These are phyloP conservation scores for Agrocybe chaxingu DNA, from an alignment of 768 basidiomycete genomes.

Conservation along the genomic window DNA sequence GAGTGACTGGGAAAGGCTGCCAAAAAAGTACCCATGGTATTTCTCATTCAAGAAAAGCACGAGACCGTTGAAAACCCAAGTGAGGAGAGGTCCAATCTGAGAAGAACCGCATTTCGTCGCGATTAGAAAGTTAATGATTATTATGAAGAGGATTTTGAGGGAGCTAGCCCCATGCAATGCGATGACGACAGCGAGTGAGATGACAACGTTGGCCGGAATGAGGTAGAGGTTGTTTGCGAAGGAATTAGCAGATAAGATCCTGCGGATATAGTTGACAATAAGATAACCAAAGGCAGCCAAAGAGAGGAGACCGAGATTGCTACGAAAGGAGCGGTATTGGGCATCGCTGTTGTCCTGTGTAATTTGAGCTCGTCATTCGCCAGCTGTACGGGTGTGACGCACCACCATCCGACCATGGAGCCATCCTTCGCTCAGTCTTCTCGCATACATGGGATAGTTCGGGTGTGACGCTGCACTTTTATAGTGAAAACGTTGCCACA, in stretches of 20 bases:
- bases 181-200: slow-evolving; percentile 62
- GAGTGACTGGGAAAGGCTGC: slow-evolving; percentile 49
- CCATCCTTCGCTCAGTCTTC: slow-evolving; percentile 72
- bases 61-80: slow-evolving; percentile 76
- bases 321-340: slow-evolving; percentile 87
- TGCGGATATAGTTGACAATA: slow-evolving; percentile 46
- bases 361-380: slow-evolving; percentile 1
- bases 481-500: neutral
- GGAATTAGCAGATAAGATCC: slow-evolving; percentile 21
- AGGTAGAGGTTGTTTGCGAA: slow-evolving; percentile 26
- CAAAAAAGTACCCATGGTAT: slow-evolving; percentile 71
- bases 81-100: slow-evolving; percentile 45
- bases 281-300: slow-evolving; percentile 51
- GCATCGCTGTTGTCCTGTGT: slow-evolving; percentile 86
- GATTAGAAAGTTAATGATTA: slow-evolving; percentile 67
- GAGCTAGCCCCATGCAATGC: slow-evolving; percentile 79
- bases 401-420: slow-evolving; percentile 77
- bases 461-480: slow-evolving; percentile 57
- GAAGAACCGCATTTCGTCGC: slow-evolving; percentile 43
- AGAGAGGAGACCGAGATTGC: slow-evolving; percentile 67
- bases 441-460: slow-evolving; percentile 64
- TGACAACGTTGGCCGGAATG: slow-evolving; percentile 56
- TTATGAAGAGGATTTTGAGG: slow-evolving; percentile 73
- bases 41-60: slow-evolving; percentile 78
- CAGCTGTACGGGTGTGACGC: slow-evolving; percentile 27